Evolutionary conservation across 257 asterid genomes (phyloP), one percentile per base, ranked within the genome.

Genomic region (Gynochthodes officinalis): DNA sequence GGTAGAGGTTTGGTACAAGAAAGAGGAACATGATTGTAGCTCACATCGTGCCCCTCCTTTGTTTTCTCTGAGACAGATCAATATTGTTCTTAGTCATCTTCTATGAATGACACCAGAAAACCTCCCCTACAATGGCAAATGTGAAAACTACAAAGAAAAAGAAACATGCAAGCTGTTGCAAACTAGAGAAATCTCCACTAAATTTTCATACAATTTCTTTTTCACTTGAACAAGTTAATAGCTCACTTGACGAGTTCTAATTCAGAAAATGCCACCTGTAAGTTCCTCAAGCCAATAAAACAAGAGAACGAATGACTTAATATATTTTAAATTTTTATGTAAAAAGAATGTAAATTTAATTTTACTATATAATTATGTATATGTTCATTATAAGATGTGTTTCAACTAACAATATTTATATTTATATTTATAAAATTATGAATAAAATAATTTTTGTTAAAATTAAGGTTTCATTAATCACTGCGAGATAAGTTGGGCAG

Each of bases 51-150:
- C 50, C 80, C 72, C 58, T 69, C 73, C 82, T 82, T 86, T 69
- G 82, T 64, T 74, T 80, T 82, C 54, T 81, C 96, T 88, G 96
- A 19, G 53, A 70, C 73, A 75, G 50, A 67, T 61, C 30, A 33
- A 71, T 65, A 71, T 19, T 55, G 42, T 46, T 32, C 4, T 30
- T 39, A 63, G 37, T 57, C 54, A n/a, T 44, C 63, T n/a, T 7
- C 18, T 53, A 75, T 37, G n/a, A 7, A 49, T 4, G 49, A 75
- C 23, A 71, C 4, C 55, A 43, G 23, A 71, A 35, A 37, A 55
- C 37, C 42, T 58, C 60, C 39, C 11, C 13, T 25, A 68, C 62
- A 15, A 19, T 25, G 66, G 27, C 66, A 32, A 48, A 48, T 21
- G 52, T 53, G 53, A 19, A 42, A 21, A 30, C 35, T 42, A 64